A percentile compares a stretch with the other conserved stretches of the same genome.
Evolutionary conservation across 352 stramenopile genomes (phyloP).

Genomic region (Pythium aristosporum): DNA sequence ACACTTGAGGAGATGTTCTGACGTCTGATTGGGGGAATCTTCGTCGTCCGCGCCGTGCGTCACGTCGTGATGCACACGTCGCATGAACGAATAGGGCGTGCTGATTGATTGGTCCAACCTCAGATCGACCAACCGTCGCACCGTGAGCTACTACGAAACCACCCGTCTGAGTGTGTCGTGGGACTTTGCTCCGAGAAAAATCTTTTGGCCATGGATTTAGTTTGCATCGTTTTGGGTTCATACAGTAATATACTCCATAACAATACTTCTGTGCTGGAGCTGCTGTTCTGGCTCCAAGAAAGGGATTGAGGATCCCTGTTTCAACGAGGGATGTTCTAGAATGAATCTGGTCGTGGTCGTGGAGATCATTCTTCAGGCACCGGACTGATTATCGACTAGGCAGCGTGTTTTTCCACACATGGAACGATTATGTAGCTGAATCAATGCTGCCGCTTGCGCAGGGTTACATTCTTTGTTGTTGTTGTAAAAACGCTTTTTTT

Average conservation of each 20-base stretch:
- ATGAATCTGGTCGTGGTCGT: constrained; percentile 3
- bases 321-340: neutral
- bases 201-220: neutral
- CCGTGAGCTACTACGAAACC: neutral
- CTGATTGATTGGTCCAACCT: too few species aligned
- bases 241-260: too few species aligned
- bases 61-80: constrained; percentile 6
- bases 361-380: too few species aligned
- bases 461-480: too few species aligned
- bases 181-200: neutral
- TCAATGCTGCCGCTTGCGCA: neutral
- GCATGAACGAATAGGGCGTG: constrained; percentile 3
- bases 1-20: constrained; percentile 12
- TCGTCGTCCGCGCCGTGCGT: constrained; percentile 5
- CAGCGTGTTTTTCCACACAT: neutral
- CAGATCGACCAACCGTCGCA: too few species aligned
- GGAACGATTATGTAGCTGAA: neutral
- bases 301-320: neutral
- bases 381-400: too few species aligned
- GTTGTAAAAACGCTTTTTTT: neutral
- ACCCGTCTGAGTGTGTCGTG: neutral
- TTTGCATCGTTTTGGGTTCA: neutral
- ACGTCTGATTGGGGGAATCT: constrained; percentile 26
- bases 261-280: neutral
- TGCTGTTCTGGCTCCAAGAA: neutral